Evolutionary conservation across 495 filamentous ascomycete species (phyloP), one percentile per base, ranked within the genome.

Genomic region (Hypoxylon crocopeplum): DNA sequence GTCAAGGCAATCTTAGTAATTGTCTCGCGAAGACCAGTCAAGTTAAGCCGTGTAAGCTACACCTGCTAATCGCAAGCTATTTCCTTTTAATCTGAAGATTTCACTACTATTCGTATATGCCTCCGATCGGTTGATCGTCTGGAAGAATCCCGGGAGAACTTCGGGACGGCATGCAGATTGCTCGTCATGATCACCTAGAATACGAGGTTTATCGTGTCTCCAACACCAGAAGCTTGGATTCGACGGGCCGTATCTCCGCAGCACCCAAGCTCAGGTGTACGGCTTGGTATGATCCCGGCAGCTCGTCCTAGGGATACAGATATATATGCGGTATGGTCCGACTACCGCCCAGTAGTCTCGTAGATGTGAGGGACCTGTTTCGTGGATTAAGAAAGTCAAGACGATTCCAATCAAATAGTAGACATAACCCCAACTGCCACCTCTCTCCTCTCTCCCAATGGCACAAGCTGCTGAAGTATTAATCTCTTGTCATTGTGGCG

Each of bases 401-500:
- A 27, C 24, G 8, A 27, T 3, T 27, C 4, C 24, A 3, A 27
- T 3, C 24, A 3, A 27, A 8, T 8, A 27, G 4, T 8, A 3
- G 24, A 27, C 24, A 34, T 11, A 3, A 34, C 4, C 7, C 12
- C 12, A 6, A 34, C 12, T 5, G 32, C 7, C 3, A 3, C 7
- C n/a, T 13, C 32, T 13, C 5, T 7, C 12, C n/a, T 34, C 12
- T 3, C 22, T 20, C 32, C 7, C 33, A 8, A 56, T 53, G 53
- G 32, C 48, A 16, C 24, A 20, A 1, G 13, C 11, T 8, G 15
- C 20, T 11, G 3, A 63, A 16, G 42, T 49, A 5, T 42, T 66
- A 24, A 72, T 84, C 37, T 72, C 82, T 39, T 91, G 87, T 68
- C 75, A 84, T 36, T 91, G 88, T 62, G 75, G 79, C 34, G 56